Conservation (phyloP, 2,329 filamentous ascomycete species). For the Pyricularia sp. region DNA sequence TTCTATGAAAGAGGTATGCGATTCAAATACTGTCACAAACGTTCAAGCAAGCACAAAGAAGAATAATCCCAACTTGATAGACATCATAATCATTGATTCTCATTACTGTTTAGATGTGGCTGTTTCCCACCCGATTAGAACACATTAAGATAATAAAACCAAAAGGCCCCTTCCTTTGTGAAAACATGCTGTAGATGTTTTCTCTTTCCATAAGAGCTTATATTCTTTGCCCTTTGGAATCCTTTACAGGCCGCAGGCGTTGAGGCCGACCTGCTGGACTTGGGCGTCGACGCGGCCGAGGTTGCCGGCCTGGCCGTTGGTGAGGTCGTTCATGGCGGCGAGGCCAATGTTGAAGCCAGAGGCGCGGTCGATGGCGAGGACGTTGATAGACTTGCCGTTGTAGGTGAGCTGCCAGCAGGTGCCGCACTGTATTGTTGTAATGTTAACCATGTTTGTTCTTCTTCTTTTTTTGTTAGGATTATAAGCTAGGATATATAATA, state of each 20-base stretch:
- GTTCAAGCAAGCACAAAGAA: background rate
- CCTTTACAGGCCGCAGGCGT: constrained; percentile 28
- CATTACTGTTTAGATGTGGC: background rate
- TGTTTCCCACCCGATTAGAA: background rate
- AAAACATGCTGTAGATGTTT: background rate
- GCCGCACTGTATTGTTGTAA: constrained; percentile 39
- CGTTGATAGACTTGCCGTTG: constrained; percentile 50
- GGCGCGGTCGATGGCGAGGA: constrained; percentile 90
- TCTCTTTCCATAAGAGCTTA: too few species aligned
- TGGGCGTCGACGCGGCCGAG: constrained; percentile 44
- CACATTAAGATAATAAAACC: background rate
- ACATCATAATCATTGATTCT: background rate
- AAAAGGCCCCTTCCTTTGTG: background rate
- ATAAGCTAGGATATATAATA: background rate
- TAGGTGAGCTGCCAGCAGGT: constrained; percentile 48
- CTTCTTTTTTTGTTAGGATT: too few species aligned
- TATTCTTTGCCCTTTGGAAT: too few species aligned
- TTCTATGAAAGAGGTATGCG: too few species aligned
- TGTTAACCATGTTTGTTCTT: background rate
- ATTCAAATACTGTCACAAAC: too few species aligned
- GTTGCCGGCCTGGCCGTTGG: constrained; percentile 35
- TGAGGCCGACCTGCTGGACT: constrained; percentile 31
- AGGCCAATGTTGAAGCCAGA: constrained; percentile 68
- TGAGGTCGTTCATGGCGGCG: constrained; percentile 45
- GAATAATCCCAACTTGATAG: background rate